Evolutionary conservation across 148 eudicot genomes (phyloP).

Genomic region (Euryodendron excelsum): DNA sequence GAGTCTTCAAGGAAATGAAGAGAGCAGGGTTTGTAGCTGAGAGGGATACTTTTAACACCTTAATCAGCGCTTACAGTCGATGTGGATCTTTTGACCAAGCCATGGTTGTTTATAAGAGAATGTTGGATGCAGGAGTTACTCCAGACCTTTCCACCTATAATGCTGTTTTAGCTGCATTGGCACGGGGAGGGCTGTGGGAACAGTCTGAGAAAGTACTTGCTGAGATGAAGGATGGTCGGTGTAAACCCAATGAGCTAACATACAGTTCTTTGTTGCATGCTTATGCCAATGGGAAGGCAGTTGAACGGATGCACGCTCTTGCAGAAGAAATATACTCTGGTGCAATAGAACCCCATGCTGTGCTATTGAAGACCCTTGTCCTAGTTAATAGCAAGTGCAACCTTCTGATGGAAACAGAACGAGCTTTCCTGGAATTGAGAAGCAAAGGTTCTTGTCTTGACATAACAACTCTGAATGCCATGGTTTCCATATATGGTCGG

Average conservation of each 20-base stretch:
- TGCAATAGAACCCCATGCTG: slow-evolving; percentile 47
- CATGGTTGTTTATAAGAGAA: slow-evolving; percentile 65
- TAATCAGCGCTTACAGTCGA: slow-evolving; percentile 84
- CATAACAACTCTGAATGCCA: slow-evolving; percentile 68
- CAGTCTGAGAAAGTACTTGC: slow-evolving; percentile 72
- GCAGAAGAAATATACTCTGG: slow-evolving; percentile 73
- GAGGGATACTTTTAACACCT: slow-evolving; percentile 87
- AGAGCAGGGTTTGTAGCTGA: slow-evolving; percentile 79
- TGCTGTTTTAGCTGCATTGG: slow-evolving; percentile 76
- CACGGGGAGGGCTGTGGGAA: slow-evolving; percentile 91
- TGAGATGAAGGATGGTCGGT: slow-evolving; percentile 60
- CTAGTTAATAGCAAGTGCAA: slow-evolving; percentile 75
- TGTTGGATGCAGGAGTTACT: slow-evolving; percentile 69
- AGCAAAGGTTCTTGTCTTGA: slow-evolving; percentile 57
- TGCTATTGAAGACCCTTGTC: slow-evolving; percentile 74
- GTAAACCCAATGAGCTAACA: slow-evolving; percentile 72
- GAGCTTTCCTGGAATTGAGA: slow-evolving; percentile 70
- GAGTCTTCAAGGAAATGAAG: slow-evolving; percentile 81
- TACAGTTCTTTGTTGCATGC: slow-evolving; percentile 86
- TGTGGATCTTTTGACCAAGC: slow-evolving; percentile 73
- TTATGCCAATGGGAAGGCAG: slow-evolving; percentile 77
- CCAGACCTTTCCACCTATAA: slow-evolving; percentile 93
- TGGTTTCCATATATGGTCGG: slow-evolving; percentile 82
- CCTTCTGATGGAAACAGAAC: slow-evolving; percentile 68
- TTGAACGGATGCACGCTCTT: slow-evolving; percentile 55